Conservation (phyloP, 2,329 filamentous ascomycete species). For the Cladosporium velox region DNA sequence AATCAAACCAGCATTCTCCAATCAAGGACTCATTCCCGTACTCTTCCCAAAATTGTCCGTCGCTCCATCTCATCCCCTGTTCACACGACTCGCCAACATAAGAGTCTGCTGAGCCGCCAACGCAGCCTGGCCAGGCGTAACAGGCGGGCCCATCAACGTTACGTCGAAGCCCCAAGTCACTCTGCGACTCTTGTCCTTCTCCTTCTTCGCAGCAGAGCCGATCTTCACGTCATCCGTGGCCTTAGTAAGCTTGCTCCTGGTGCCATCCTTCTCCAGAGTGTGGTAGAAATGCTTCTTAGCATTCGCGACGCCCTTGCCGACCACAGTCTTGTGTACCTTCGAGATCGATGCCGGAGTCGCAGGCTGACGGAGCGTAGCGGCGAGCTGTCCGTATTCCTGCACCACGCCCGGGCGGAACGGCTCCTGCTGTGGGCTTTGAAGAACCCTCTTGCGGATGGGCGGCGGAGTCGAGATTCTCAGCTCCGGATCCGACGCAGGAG, state of each 20-base stretch:
- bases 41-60: neutral
- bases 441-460: neutral
- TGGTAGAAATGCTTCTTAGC: slow-evolving; percentile 3
- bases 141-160: neutral
- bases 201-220: neutral
- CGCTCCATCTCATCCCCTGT: neutral
- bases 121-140: neutral
- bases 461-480: neutral
- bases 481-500: neutral
- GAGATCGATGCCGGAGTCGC: neutral
- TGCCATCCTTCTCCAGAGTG: neutral
- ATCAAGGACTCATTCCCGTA: neutral
- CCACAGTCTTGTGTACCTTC: neutral
- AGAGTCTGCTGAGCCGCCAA: slow-evolving; percentile 7
- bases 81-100: neutral
- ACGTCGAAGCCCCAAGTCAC: neutral
- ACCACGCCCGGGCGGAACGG: neutral
- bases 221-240: neutral
- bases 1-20: neutral
- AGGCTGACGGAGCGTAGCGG: neutral
- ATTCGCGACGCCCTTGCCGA: neutral
- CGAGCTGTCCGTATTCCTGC: neutral
- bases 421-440: neutral
- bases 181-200: neutral
- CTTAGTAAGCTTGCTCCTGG: neutral